Evolutionary conservation across 805 yeast species (phyloP), one percentile per base, ranked within the genome.

Genomic region (Candida montana): DNA sequence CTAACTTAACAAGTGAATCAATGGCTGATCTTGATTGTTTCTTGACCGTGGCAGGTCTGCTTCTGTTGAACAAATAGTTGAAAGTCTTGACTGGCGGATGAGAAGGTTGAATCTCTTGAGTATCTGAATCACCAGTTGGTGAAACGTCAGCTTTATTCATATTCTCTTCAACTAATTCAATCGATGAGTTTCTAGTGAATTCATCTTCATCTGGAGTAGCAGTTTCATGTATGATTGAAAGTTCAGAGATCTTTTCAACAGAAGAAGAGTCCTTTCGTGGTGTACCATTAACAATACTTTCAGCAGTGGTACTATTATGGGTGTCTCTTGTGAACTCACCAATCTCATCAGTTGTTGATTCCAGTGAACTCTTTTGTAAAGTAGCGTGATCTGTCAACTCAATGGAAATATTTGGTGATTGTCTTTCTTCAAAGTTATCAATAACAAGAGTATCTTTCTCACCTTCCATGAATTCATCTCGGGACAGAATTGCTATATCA

Each of bases 111-210:
- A 31, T 27, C 15, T 32, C 40, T 17, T 26, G 26, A 10, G 40
- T 33, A 7, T 31, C 21, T 8, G 21, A 34, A 11, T 23, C 30
- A 4, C 37, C 21, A 18, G 20, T 29, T 7, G 7, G n/a, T 29
- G 31, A 29, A 7, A 29, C 31, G 7, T 29, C 32, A 28, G 21
- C 24, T 4, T 16, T 30, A 12, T 16, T n/a, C 11, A 13, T 23
- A 11, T 26, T 12, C 5, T 26, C 31, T n/a, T 20, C 33, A 12
- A 34, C 24, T 12, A 42, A 26, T 20, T 42, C 39, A 9, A 34
- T 12, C 3, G 45, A 37, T 12, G 30, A 28, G 37, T 41, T 42
- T 27, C 34, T 38, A 4, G n/a, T 16, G 15, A 26, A 27, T 3
- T 16, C 42, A 13, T 28, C 21, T 12, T 12, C 30, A 23, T 8